Percentiles rank a stretch among this genome's conserved stretches.
These are phyloP conservation scores for Mycena vulgaris DNA, from an alignment of 768 basidiomycete species.

Conservation along the genomic window DNA sequence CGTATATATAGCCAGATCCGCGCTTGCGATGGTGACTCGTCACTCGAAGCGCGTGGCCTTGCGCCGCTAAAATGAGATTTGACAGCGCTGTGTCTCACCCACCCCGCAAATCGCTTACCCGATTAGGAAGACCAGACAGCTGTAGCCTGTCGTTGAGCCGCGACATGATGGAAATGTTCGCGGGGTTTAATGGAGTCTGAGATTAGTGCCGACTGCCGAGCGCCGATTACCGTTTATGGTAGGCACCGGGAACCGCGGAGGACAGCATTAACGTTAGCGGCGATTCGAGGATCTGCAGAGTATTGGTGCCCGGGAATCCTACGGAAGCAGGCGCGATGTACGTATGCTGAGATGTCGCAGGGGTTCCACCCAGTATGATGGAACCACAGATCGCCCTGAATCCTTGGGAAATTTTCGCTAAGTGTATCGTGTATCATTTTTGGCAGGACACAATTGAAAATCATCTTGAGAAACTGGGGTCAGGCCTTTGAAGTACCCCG, in stretches of 20 bases:
- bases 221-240: background rate
- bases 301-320: background rate
- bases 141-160: constrained; percentile 17
- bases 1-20: constrained; percentile 10
- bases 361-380: too few species aligned
- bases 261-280: background rate
- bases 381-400: too few species aligned
- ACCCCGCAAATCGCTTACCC: constrained; percentile 7
- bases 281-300: too few species aligned
- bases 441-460: too few species aligned
- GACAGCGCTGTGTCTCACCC: background rate
- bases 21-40: constrained; percentile 13
- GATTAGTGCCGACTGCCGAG: constrained; percentile 3
- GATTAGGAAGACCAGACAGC: constrained; percentile 3
- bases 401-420: too few species aligned
- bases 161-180: constrained; percentile 16
- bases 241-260: background rate
- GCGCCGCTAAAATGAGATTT: constrained; percentile 16
- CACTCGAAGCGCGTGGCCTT: background rate
- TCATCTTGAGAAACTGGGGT: too few species aligned
- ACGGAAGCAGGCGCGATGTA: background rate
- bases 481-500: too few species aligned
- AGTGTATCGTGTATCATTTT: too few species aligned
- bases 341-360: too few species aligned
- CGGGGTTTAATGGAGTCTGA: constrained; percentile 1